A percentile compares a stretch with the other conserved stretches of the same genome.
Conservation (phyloP, 108 stramenopile genomes). For the Nitzschia putrida region DNA sequence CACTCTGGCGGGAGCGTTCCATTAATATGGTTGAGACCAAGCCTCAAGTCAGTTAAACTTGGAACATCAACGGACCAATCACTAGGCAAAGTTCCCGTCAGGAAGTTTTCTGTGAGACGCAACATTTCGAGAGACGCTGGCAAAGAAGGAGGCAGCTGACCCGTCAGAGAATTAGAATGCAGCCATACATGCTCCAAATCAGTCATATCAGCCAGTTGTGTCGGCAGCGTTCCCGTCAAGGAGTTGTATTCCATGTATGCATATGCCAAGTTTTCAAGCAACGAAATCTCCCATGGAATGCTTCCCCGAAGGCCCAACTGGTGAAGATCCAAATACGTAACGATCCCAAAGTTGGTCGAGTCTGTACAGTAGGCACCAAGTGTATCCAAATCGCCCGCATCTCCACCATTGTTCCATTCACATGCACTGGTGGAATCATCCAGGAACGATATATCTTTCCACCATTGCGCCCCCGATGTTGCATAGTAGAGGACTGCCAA, state of each 20-base stretch:
- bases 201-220: not conserved
- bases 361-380: too few species aligned
- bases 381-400: too few species aligned
- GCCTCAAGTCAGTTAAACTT: not conserved
- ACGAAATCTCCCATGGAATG: slow-evolving; percentile 10
- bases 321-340: too few species aligned
- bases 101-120: slow-evolving; percentile 5
- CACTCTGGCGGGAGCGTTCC: not conserved
- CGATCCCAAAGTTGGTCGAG: too few species aligned
- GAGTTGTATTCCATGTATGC: slow-evolving; percentile 27
- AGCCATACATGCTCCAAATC: not conserved
- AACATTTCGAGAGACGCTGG: not conserved
- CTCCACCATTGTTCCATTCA: too few species aligned
- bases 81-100: slow-evolving; percentile 21
- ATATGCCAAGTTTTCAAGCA: not conserved
- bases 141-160: not conserved
- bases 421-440: too few species aligned
- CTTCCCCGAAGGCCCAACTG: not conserved
- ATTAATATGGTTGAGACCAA: not conserved
- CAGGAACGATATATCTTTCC: too few species aligned
- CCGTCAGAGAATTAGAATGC: not conserved
- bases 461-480: too few species aligned
- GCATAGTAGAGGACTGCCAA: too few species aligned
- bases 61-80: not conserved
- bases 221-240: not conserved